Conservation (phyloP, 2,329 filamentous ascomycete species). For the Pyricularia pennisetigena region DNA sequence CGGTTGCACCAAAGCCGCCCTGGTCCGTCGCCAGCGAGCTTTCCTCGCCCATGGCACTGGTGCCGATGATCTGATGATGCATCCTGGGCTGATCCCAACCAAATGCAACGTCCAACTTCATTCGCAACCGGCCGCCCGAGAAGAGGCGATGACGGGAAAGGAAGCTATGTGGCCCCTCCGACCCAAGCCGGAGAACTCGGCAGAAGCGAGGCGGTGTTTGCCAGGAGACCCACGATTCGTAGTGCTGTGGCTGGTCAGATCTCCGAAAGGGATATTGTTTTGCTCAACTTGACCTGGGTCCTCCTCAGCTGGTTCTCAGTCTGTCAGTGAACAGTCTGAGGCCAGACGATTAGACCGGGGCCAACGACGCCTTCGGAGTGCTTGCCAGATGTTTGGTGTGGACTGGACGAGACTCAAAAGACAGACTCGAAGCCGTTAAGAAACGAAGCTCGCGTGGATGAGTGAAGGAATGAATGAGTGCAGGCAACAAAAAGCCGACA, state of each 20-base stretch:
- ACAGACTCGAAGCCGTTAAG: neutral
- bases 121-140: neutral
- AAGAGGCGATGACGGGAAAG: neutral
- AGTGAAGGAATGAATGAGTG: neutral
- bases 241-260: neutral
- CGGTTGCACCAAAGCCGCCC: constrained; percentile 14
- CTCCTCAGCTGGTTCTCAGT: neutral
- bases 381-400: neutral
- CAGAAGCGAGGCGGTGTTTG: neutral
- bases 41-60: constrained; percentile 35
- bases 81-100: constrained; percentile 19
- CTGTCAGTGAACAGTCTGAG: neutral
- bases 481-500: neutral
- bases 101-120: neutral
- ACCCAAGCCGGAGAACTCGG: neutral
- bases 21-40: constrained; percentile 35
- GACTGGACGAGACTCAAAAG: neutral
- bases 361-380: neutral
- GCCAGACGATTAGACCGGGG: neutral
- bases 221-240: neutral
- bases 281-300: neutral
- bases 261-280: neutral
- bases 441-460: neutral
- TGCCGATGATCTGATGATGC: constrained; percentile 34
- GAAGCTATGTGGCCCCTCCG: neutral